phyloP scores from a whole-genome alignment of 805 yeast genomes.

The Saturnispora bothae region DNA sequence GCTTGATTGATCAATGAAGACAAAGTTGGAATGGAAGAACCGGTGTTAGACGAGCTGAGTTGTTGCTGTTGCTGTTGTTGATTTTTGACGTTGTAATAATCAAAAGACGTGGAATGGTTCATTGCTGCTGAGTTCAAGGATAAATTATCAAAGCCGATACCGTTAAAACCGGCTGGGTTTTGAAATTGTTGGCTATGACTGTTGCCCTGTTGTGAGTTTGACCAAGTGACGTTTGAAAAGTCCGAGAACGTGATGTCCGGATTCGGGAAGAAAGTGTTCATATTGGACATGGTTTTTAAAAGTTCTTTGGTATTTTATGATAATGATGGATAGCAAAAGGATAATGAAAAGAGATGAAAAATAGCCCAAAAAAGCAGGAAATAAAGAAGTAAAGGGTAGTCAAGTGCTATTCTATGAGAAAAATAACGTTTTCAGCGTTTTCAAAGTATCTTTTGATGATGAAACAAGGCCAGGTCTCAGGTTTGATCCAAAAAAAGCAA shows the following conservation, averaged over 20 bases:
- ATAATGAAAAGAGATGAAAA: background rate
- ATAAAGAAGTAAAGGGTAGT: constrained; percentile 1
- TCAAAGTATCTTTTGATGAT: background rate
- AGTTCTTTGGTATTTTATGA: no score
- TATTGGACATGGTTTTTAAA: no score
- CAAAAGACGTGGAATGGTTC: background rate
- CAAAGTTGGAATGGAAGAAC: constrained; percentile 6
- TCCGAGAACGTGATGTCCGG: background rate
- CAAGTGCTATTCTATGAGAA: no score
- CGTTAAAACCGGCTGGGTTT: background rate
- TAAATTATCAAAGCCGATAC: background rate
- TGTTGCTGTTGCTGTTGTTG: background rate
- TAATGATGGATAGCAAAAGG: no score
- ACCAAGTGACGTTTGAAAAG: no score
- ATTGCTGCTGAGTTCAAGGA: background rate
- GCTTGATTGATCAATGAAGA: constrained; percentile 6
- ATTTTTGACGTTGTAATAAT: background rate
- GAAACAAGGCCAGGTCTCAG: background rate
- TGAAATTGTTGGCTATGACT: background rate
- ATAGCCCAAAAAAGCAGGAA: background rate
- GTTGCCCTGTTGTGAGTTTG: no score
- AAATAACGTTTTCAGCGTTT: no score
- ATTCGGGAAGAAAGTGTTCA: background rate
- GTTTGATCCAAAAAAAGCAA: background rate
- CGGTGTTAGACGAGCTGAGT: constrained; percentile 6